Conservation (phyloP, 345 rosid species). For the Camelina sativa region DNA sequence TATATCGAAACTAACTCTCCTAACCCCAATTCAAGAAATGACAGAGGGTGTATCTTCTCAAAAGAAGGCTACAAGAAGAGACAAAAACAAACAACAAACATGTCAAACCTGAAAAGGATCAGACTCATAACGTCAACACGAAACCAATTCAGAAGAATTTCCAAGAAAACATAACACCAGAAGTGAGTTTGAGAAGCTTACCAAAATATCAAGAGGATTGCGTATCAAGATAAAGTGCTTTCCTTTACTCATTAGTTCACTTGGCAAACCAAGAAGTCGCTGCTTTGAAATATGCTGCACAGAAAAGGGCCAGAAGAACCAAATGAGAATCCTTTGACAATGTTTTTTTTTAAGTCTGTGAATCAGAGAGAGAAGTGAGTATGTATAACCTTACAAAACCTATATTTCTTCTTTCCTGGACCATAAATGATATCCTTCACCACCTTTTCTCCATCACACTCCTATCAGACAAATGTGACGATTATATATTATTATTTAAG, state of each 20-base stretch:
- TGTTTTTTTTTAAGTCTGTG: neutral
- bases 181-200: slow-evolving; percentile 42
- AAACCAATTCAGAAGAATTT: slow-evolving; percentile 11
- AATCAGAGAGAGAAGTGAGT: slow-evolving; percentile 15
- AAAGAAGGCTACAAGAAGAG: slow-evolving; percentile 64
- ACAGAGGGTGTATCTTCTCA: slow-evolving; percentile 62
- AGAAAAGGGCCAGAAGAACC: slow-evolving; percentile 1
- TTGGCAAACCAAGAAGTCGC: slow-evolving; percentile 62
- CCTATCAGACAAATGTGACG: slow-evolving; percentile 47
- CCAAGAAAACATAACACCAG: neutral
- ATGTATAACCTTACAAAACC: slow-evolving; percentile 76
- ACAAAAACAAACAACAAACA: slow-evolving; percentile 12
- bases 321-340: neutral
- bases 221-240: slow-evolving; percentile 80
- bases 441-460: slow-evolving; percentile 74
- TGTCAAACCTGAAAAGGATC: neutral
- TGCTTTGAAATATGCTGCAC: slow-evolving; percentile 76
- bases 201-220: slow-evolving; percentile 74
- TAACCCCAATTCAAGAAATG: slow-evolving; percentile 75
- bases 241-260: slow-evolving; percentile 74
- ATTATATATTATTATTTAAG: neutral
- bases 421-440: slow-evolving; percentile 68
- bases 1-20: slow-evolving; percentile 72
- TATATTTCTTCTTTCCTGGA: slow-evolving; percentile 69
- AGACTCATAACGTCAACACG: slow-evolving; percentile 16